These are phyloP conservation scores for Pluteus cervinus DNA, from an alignment of 768 basidiomycete species.

Conservation along the genomic window DNA sequence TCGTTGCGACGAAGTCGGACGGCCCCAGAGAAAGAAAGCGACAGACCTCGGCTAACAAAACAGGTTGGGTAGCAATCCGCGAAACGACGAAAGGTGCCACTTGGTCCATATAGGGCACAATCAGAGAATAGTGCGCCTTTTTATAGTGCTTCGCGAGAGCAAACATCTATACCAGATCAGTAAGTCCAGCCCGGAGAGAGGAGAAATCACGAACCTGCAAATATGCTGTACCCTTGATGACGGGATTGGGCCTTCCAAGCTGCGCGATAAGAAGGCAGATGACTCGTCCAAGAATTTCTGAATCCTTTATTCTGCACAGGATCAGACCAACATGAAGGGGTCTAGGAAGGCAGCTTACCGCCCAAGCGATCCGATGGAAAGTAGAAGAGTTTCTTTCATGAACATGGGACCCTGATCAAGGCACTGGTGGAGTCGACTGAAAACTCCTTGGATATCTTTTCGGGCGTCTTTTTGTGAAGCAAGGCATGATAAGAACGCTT, in stretches of 20 bases:
- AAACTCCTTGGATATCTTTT: conserved; percentile 31
- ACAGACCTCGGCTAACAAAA: conserved; percentile 57
- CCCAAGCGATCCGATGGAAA: conserved; percentile 54
- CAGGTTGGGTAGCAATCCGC: conserved; percentile 52
- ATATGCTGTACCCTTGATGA: conserved; percentile 63
- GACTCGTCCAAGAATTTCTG: conserved; percentile 50
- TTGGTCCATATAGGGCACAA: conserved; percentile 63
- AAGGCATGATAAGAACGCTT: too few relatives aligned
- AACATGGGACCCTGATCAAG: conserved; percentile 40
- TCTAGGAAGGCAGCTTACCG: conserved; percentile 25
- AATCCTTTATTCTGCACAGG: conserved; percentile 35
- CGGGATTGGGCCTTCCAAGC: conserved; percentile 60
- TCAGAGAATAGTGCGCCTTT: conserved; percentile 58
- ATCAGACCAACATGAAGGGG: conserved; percentile 1
- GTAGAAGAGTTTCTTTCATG: conserved; percentile 57
- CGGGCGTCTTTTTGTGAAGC: conserved; percentile 23
- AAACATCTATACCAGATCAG: conserved; percentile 39
- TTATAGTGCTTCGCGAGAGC: conserved; percentile 50
- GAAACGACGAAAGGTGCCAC: conserved; percentile 62
- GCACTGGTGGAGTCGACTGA: conserved; percentile 39
- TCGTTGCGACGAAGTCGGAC: conserved; percentile 57
- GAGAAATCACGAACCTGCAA: conserved; percentile 46
- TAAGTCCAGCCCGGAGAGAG: not conserved
- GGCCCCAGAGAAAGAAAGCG: conserved; percentile 56
- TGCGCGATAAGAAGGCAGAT: conserved; percentile 60